Evolutionary conservation across 768 basidiomycete species (phyloP), one percentile per base, ranked within the genome.

Genomic region (Amanita jacksonii): DNA sequence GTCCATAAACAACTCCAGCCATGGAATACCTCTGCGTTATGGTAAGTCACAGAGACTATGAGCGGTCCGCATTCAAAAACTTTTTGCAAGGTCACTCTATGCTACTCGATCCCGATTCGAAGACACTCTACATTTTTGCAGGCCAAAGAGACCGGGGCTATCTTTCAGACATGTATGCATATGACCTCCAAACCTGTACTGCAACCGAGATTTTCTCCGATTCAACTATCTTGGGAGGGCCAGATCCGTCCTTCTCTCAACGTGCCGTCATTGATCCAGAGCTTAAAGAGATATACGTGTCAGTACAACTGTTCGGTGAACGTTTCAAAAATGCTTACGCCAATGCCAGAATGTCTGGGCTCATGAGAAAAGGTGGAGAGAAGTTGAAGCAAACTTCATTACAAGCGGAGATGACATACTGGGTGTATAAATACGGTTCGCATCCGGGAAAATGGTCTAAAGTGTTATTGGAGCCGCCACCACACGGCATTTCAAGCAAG

Each of bases 141-240:
- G 86, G 87, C 1, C 79, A 84, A 57, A 69, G 74, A 13, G 77
- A 79, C 20, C 74, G 81, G 18, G 74, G 66, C 46, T 79, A 77
- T 48, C 69, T 84, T 7, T 74, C 79, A 2, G 86, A 88, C 58
- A 85, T 88, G 84, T 83, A 81, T 41, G 67, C 77, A 1, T 85
- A 78, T 60, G 74, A 86, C 45, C 72, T 82, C 49, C 60, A 63
- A 34, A 75, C 71, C 3, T 73, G 74, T 53, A 72, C 69, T 2
- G 69, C 73, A 20, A 72, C 73, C 1, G 77, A 86, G 53, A 54
- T 85, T 3, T 85, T 73, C 53, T 64, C 74, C 34, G 77, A 84
- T 54, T 78, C 81, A 58, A 70, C 74, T 2, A 46, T 66, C 12
- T 62, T 67, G 7, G 80, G 82, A 1, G 85, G 85, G 0, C 80